Evolutionary conservation across 1,284 basidiomycete genomes (phyloP).

Genomic region (Moniliophthora roreri): DNA sequence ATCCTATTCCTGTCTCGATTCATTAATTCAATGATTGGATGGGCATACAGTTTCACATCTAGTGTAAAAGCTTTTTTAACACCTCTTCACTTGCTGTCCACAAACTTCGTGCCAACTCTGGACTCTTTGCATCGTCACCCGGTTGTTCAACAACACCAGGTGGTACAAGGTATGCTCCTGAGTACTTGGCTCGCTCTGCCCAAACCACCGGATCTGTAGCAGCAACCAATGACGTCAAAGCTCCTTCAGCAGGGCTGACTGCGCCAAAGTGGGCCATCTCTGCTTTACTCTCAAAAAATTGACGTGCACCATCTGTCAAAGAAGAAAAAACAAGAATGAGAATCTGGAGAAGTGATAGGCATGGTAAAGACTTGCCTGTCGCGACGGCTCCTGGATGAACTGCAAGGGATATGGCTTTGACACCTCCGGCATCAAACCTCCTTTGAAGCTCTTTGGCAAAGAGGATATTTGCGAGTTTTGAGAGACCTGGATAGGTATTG

Average conservation of each 20-base stretch:
- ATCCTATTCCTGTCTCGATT: too few relatives aligned
- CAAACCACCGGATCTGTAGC: conserved; percentile 10
- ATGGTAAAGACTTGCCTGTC: too few relatives aligned
- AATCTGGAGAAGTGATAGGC: not conserved
- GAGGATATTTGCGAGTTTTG: conserved; percentile 42
- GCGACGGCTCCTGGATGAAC: conserved; percentile 38
- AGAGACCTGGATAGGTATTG: conserved; percentile 24
- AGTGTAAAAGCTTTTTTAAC: not conserved
- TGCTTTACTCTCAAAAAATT: not conserved
- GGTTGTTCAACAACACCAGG: conserved; percentile 3
- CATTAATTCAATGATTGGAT: too few relatives aligned
- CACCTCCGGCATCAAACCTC: conserved; percentile 26
- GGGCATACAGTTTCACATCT: too few relatives aligned
- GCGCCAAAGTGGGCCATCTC: not conserved
- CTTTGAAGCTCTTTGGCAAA: conserved; percentile 39
- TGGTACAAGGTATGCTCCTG: conserved; percentile 8
- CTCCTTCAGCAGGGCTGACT: conserved; percentile 6
- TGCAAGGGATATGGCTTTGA: conserved; percentile 27
- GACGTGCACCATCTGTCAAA: conserved; percentile 2
- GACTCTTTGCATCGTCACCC: conserved; percentile 26
- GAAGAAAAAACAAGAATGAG: not conserved
- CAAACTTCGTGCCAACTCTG: conserved; percentile 40
- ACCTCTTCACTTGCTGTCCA: conserved; percentile 40
- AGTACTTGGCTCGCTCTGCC: conserved; percentile 10
- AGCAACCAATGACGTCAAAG: conserved; percentile 6